These are phyloP conservation scores for Microsporum ferrugineum DNA, from an alignment of 2,329 filamentous ascomycete genomes.

Conservation along the genomic window DNA sequence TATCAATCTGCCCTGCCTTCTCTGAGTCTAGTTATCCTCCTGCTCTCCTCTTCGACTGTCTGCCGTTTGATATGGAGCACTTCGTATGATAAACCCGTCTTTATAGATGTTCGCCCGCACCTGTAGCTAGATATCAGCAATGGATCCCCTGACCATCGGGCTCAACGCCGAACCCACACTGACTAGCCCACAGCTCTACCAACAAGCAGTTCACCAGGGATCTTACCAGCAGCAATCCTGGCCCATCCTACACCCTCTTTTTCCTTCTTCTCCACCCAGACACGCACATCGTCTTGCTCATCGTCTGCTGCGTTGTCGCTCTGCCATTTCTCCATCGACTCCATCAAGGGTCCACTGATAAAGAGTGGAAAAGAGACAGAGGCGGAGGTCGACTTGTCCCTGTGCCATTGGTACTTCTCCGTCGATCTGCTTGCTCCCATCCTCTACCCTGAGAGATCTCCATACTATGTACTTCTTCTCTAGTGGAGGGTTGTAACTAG, in stretches of 20 bases:
- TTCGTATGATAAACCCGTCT: too few relatives aligned
- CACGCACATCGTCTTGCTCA: not conserved
- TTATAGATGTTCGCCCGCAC: too few relatives aligned
- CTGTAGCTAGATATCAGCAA: too few relatives aligned
- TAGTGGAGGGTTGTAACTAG: too few relatives aligned
- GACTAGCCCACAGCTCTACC: not conserved
- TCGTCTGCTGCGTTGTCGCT: not conserved
- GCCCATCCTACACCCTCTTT: not conserved
- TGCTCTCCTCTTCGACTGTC: too few relatives aligned
- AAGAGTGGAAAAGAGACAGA: not conserved
- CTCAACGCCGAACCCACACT: not conserved
- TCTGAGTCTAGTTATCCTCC: too few relatives aligned
- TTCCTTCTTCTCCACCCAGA: not conserved
- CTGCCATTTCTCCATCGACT: not conserved
- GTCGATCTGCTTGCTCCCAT: not conserved
- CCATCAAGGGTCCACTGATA: constrained; percentile 1
- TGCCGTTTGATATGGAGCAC: too few relatives aligned
- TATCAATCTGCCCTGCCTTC: too few relatives aligned
- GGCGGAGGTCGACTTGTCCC: not conserved
- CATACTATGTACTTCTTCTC: not conserved
- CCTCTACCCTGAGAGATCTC: not conserved
- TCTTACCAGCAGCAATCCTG: not conserved
- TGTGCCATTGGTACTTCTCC: not conserved
- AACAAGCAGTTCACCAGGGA: not conserved
- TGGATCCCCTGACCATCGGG: not conserved